Percentiles rank a stretch among this genome's conserved stretches.
Conservation (phyloP, 2,329 filamentous ascomycete genomes). For the Domatiomyces globalis region DNA sequence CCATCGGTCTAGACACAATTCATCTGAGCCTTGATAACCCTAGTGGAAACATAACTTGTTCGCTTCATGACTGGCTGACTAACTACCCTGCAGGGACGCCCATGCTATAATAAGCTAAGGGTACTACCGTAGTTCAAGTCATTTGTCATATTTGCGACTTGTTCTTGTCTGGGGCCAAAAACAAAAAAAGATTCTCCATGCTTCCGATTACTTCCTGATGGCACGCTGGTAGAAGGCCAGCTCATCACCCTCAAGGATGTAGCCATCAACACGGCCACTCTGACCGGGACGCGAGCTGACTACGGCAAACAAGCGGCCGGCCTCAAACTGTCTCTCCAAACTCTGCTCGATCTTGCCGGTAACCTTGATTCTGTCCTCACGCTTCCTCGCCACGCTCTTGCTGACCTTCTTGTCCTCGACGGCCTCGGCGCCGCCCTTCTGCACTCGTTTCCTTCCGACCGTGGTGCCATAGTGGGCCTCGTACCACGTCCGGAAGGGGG, state of each 20-base stretch:
- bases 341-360: slow-evolving; percentile 83
- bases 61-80: not conserved
- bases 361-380: slow-evolving; percentile 68
- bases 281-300: slow-evolving; percentile 88
- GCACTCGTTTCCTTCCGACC: slow-evolving; percentile 81
- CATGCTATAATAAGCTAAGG: not conserved
- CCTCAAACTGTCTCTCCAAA: slow-evolving; percentile 98
- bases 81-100: not conserved
- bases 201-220: slow-evolving; percentile 73
- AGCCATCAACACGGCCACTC: slow-evolving; percentile 91
- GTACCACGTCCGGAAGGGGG: slow-evolving; percentile 99
- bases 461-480: slow-evolving; percentile 96
- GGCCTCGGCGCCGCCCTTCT: slow-evolving; percentile 46
- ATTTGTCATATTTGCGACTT: not conserved
- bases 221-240: slow-evolving; percentile 99
- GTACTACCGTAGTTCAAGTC: not conserved
- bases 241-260: slow-evolving; percentile 98
- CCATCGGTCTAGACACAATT: not conserved
- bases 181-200: slow-evolving; percentile 16
- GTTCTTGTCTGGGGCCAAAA: not conserved
- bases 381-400: slow-evolving; percentile 93
- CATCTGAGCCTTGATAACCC: not conserved
- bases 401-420: slow-evolving; percentile 69
- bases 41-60: not conserved
- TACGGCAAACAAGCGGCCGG: slow-evolving; percentile 90